A percentile compares a stretch with the other conserved stretches of the same genome.
Evolutionary conservation across 1,139 yeast genomes (phyloP).

Genomic region (Geotrichum candidum): DNA sequence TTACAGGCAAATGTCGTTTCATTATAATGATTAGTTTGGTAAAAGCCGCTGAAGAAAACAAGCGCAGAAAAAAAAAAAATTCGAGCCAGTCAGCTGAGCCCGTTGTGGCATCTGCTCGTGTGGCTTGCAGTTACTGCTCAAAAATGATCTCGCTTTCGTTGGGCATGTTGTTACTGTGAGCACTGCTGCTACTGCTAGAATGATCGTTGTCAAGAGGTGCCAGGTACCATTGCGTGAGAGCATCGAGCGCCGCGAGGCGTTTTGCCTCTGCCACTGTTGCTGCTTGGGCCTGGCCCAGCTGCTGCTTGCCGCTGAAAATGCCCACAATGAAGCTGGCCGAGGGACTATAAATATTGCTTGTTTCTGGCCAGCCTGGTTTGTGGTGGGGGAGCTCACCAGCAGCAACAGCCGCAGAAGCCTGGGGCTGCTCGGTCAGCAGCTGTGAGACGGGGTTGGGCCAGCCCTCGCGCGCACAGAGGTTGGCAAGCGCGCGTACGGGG

Average conservation of each 20-base stretch:
- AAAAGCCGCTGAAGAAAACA: neutral
- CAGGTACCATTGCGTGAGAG: constrained; percentile 78
- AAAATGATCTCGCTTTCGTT: neutral
- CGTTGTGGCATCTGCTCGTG: neutral
- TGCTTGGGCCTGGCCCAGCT: constrained; percentile 93
- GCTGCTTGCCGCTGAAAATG: constrained; percentile 74
- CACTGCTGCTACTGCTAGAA: too few species aligned
- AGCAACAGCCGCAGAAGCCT: neutral
- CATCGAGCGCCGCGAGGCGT: constrained; percentile 85
- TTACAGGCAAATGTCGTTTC: neutral
- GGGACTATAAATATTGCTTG: constrained; percentile 70
- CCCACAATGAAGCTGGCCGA: constrained; percentile 90
- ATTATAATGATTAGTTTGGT: neutral
- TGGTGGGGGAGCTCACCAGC: neutral
- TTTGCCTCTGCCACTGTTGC: constrained; percentile 85
- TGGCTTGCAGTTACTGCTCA: neutral
- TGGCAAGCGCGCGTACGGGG: constrained; percentile 80
- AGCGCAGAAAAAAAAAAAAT: neutral
- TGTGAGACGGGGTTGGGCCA: constrained; percentile 72
- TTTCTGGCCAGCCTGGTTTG: constrained; percentile 24
- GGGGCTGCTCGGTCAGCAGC: constrained; percentile 86
- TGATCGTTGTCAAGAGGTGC: constrained; percentile 35
- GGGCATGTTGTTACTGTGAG: neutral
- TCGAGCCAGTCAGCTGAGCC: neutral
- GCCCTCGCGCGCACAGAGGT: constrained; percentile 72